Conservation (phyloP, 2,329 filamentous ascomycete species). For the Botrytis porri region DNA sequence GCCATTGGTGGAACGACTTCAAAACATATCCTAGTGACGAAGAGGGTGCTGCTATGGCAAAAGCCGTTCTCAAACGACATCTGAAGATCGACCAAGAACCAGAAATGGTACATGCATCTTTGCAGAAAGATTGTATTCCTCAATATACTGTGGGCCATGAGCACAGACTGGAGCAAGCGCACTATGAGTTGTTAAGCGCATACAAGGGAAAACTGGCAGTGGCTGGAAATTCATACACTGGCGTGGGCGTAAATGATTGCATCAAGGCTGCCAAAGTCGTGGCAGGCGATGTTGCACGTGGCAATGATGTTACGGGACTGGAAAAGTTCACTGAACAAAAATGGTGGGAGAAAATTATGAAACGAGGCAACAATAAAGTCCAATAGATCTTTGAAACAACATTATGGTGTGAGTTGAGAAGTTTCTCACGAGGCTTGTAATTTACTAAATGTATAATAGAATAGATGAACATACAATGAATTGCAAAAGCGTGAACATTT, state of each 20-base stretch:
- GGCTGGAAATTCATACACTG: constrained; percentile 50
- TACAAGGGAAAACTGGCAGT: constrained; percentile 39
- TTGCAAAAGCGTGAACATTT: background rate
- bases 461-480: background rate
- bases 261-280: constrained; percentile 55
- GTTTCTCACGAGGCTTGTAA: background rate
- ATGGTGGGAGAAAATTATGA: background rate
- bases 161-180: constrained; percentile 31
- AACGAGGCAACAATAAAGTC: background rate
- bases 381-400: background rate
- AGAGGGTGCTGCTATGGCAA: constrained; percentile 68
- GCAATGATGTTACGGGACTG: constrained; percentile 40
- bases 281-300: constrained; percentile 43
- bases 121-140: constrained; percentile 75
- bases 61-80: constrained; percentile 67
- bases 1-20: constrained; percentile 81
- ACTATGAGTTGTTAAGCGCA: constrained; percentile 32
- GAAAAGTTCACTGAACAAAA: constrained; percentile 29
- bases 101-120: constrained; percentile 56
- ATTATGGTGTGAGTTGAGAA: background rate
- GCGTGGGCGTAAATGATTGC: constrained; percentile 51
- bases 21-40: constrained; percentile 58
- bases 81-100: constrained; percentile 65
- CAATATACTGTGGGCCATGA: constrained; percentile 81
- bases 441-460: background rate